These are phyloP conservation scores for Malus hybrid DNA, from an alignment of 331 rosid genomes.

Conservation along the genomic window DNA sequence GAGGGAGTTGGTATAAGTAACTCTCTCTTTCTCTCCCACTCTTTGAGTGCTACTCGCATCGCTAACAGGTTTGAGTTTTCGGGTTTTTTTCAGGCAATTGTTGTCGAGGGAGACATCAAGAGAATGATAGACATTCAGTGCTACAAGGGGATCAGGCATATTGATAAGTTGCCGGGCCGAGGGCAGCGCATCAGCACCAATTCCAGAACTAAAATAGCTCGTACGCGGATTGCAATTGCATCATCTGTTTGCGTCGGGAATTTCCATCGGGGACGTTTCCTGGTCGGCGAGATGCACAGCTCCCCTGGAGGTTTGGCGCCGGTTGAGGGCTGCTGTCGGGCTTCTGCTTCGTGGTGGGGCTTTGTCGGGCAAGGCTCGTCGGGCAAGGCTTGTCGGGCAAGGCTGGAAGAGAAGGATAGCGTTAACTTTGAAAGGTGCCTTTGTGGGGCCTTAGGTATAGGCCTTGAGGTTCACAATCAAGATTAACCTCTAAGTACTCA, in stretches of 20 bases:
- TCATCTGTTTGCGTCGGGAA: not conserved
- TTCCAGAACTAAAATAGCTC: conserved; percentile 55
- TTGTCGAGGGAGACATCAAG: conserved; percentile 45
- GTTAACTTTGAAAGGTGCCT: no score
- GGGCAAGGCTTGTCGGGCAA: no score
- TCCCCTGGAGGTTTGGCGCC: no score
- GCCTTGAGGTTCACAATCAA: no score
- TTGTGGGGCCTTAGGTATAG: no score
- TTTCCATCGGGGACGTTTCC: no score
- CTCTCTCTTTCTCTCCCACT: not conserved
- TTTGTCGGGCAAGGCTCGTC: no score
- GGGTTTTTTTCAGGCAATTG: conserved; percentile 27
- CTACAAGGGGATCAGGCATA: conserved; percentile 71
- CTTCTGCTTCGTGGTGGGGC: no score
- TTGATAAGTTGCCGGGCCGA: conserved; percentile 56
- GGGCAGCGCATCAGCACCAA: conserved; percentile 84
- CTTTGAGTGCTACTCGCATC: not conserved
- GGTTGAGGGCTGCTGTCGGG: no score
- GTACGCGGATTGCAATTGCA: conserved; percentile 17
- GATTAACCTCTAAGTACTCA: no score
- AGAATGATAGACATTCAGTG: conserved; percentile 52
- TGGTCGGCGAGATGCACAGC: no score
- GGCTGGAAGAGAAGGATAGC: no score
- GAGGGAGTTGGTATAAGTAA: conserved; percentile 52
- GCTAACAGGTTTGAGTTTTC: not conserved